phyloP scores from a whole-genome alignment of 73 alveolate genomes.

The Paraurostyla sp. region DNA sequence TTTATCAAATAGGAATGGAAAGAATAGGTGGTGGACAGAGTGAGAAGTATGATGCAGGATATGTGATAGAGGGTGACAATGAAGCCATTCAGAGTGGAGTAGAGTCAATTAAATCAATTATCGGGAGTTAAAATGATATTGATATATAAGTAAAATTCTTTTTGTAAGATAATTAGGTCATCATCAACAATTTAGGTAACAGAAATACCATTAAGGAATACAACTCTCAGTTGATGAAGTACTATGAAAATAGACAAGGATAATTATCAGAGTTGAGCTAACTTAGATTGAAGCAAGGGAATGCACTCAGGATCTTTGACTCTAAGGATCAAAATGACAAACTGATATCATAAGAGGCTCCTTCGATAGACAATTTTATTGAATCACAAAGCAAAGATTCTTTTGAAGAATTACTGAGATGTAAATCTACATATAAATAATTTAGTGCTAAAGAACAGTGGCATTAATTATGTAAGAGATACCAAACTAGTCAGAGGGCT shows the following conservation, averaged over 20 bases:
- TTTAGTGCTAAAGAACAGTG: not conserved
- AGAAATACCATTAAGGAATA: not conserved
- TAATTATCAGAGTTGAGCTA: not conserved
- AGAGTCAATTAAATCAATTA: not conserved
- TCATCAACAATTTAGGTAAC: conserved; percentile 43
- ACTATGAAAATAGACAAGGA: not conserved
- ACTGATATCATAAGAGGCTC: conserved; percentile 25
- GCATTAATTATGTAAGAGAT: not conserved
- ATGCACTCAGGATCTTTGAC: conserved; percentile 70
- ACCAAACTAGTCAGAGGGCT: conserved; percentile 67
- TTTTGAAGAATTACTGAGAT: conserved; percentile 42
- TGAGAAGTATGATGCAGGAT: not conserved
- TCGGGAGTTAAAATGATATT: not conserved
- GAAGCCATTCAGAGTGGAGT: not conserved
- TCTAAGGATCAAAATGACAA: conserved; percentile 60
- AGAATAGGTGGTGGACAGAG: conserved; percentile 28
- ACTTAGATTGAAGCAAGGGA: conserved; percentile 45
- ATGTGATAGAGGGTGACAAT: not conserved
- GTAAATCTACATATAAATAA: not conserved
- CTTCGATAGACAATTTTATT: conserved; percentile 36
- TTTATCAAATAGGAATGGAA: conserved; percentile 62
- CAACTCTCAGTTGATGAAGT: not conserved
- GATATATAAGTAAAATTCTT: too few relatives aligned
- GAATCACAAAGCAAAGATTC: not conserved
- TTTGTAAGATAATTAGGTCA: not conserved